Conservation (phyloP, 2,329 filamentous ascomycete species). For the Trichoderma sp. region DNA sequence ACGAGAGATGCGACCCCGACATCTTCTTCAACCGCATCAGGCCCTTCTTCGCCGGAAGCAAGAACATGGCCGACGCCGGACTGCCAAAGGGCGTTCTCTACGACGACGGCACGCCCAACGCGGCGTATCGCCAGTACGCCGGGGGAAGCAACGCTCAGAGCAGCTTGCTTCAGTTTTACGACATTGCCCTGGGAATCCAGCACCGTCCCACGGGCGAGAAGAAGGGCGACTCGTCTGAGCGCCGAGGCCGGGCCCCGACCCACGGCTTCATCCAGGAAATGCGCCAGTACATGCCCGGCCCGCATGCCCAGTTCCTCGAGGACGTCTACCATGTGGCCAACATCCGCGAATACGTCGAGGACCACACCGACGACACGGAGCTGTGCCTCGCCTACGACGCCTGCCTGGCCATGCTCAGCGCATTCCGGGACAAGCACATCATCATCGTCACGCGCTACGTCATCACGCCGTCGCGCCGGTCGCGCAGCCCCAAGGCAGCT, state of each 20-base stretch:
- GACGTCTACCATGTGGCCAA: conserved; percentile 81
- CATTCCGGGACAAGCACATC: conserved; percentile 90
- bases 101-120: conserved; percentile 72
- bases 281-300: conserved; percentile 94
- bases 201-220: conserved; percentile 87
- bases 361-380: conserved; percentile 61
- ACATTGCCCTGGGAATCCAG: conserved; percentile 85
- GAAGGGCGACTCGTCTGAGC: conserved; percentile 50
- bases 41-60: conserved; percentile 94
- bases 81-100: conserved; percentile 87
- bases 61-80: conserved; percentile 96
- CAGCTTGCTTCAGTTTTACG: conserved; percentile 96
- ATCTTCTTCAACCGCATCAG: conserved; percentile 96
- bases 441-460: conserved; percentile 96
- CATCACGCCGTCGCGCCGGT: conserved; percentile 78
- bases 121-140: conserved; percentile 79
- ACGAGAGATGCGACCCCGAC: conserved; percentile 91
- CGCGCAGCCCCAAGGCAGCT: conserved; percentile 58
- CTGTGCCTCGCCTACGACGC: conserved; percentile 86
- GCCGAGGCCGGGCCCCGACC: conserved; percentile 43
- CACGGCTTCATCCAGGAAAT: conserved; percentile 96
- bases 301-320: conserved; percentile 85
- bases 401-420: conserved; percentile 71
- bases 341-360: conserved; percentile 80
- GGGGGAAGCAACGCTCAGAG: conserved; percentile 97